phyloP scores from a whole-genome alignment of 139 green algal species.

The Micractinium conductrix region DNA sequence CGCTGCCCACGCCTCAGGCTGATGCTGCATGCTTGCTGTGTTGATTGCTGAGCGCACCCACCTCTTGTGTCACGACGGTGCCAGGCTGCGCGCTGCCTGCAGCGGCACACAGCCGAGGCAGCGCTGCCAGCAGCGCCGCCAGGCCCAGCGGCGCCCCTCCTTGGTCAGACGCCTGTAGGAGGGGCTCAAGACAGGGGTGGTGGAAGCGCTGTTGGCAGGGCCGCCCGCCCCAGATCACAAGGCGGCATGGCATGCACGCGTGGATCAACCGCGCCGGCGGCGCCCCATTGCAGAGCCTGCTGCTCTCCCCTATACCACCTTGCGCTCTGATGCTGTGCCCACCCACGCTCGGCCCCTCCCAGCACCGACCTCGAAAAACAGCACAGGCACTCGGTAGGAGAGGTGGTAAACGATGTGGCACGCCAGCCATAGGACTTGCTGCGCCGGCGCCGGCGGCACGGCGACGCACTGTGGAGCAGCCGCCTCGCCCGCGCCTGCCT shows the following conservation, averaged over 20 bases:
- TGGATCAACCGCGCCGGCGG: too few relatives aligned
- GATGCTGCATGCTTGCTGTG: too few relatives aligned
- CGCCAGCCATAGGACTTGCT: background rate
- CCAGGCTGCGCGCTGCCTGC: background rate
- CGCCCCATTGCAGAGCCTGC: too few relatives aligned
- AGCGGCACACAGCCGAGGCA: background rate
- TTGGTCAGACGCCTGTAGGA: background rate
- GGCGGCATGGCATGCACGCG: too few relatives aligned
- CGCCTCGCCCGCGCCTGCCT: background rate
- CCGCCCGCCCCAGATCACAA: too few relatives aligned
- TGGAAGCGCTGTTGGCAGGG: too few relatives aligned
- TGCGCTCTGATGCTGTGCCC: too few relatives aligned
- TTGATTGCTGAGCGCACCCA: too few relatives aligned
- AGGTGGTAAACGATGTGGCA: slow-evolving; percentile 53
- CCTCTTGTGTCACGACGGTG: slow-evolving; percentile 24
- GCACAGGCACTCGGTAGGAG: slow-evolving; percentile 52
- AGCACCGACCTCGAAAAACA: slow-evolving; percentile 36
- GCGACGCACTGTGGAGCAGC: background rate
- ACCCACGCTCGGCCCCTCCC: too few relatives aligned
- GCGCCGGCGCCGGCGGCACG: background rate
- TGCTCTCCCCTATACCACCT: too few relatives aligned
- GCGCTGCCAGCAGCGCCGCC: background rate
- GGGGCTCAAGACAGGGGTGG: too few relatives aligned
- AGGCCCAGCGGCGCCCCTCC: background rate
- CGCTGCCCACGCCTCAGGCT: background rate